These are phyloP conservation scores for Obba rivulosa DNA, from an alignment of 768 basidiomycete genomes.

Conservation along the genomic window DNA sequence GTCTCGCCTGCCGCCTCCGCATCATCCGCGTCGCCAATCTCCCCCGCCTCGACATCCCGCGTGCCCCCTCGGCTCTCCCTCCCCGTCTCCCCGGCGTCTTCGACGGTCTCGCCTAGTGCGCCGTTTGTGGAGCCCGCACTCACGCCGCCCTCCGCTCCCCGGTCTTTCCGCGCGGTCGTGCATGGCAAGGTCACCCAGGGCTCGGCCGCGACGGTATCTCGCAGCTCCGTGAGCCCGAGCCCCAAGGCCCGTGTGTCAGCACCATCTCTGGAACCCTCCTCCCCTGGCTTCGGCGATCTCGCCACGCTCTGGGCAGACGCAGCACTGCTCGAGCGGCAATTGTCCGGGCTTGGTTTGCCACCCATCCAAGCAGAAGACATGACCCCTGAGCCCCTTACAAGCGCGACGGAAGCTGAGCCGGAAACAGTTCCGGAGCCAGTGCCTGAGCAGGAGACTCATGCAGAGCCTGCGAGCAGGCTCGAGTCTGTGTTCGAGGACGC, in stretches of 20 bases:
- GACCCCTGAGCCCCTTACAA: constrained; percentile 26
- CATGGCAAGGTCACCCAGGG: constrained; percentile 22
- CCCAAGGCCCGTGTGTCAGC: background rate
- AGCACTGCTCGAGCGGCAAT: constrained; percentile 21
- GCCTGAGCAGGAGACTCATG: background rate
- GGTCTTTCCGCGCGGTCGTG: constrained; percentile 28
- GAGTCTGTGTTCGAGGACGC: background rate
- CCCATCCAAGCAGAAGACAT: constrained; percentile 10
- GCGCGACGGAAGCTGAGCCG: constrained; percentile 18
- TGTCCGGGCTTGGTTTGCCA: constrained; percentile 13
- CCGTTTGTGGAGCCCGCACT: constrained; percentile 17
- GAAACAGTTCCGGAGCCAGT: background rate
- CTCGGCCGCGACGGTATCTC: constrained; percentile 1
- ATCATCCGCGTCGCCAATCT: constrained; percentile 6
- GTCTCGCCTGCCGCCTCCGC: constrained; percentile 5
- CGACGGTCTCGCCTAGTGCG: constrained; percentile 1
- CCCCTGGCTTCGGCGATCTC: constrained; percentile 19
- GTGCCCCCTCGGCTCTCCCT: constrained; percentile 4
- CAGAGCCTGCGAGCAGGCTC: background rate
- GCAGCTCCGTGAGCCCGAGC: background rate
- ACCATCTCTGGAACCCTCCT: no score
- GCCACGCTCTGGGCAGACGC: constrained; percentile 19
- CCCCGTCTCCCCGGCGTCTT: constrained; percentile 2
- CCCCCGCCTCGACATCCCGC: constrained; percentile 6
- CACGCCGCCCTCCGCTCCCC: constrained; percentile 14